Base-by-base conservation (phyloP, 2,329 filamentous ascomycete genomes). In the Arthrobotrys entomopaga region DNA sequence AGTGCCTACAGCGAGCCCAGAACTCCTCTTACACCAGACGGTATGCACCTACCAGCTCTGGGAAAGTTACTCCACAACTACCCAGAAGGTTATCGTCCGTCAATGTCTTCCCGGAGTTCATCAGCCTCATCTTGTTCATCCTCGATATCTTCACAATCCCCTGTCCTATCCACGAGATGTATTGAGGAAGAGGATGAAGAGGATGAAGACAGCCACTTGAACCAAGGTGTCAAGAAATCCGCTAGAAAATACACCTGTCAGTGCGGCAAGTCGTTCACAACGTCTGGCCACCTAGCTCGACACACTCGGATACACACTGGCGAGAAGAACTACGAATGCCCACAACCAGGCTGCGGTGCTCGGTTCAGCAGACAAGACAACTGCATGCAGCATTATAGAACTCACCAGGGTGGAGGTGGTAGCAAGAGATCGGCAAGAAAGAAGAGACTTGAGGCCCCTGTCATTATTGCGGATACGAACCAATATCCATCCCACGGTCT, bases 281-380 rank as follows among this genome's bases (percentile, higher is more conserved):
- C 91, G 1, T 93, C 91, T 0, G 91, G 91, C 49, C 91, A 94
- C 79, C 90, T 91, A n/a, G 92, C 91, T 49, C 88, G 91, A 46
- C 91, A 94, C 81, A 91, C 90, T 72, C 93, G 93, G 81, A 93
- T 92, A 79, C 91, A 94, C 83, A 92, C 90, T 0, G 90, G 90
- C 56, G 90, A 92, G 82, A 93, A 93, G 83, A 78, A 79, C 50
- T 79, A 78, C 46, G 74, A 77, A 57, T 79, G 78, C 29, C 78
- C 78, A 22, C 77, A 79, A 42, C 53, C 70, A 5, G 76, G 76
- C 22, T 79, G 78, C 54, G 77, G 76, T 42, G 77, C 77, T 13
- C 72, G 78, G 42, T 78, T 78, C 70, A 78, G 78, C 65, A 76
- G 78, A 66, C 78, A 78, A 61, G 78, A 79, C 64, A 79, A 79